phyloP scores from a whole-genome alignment of 345 rosid species.

The Ceriops tagal region DNA sequence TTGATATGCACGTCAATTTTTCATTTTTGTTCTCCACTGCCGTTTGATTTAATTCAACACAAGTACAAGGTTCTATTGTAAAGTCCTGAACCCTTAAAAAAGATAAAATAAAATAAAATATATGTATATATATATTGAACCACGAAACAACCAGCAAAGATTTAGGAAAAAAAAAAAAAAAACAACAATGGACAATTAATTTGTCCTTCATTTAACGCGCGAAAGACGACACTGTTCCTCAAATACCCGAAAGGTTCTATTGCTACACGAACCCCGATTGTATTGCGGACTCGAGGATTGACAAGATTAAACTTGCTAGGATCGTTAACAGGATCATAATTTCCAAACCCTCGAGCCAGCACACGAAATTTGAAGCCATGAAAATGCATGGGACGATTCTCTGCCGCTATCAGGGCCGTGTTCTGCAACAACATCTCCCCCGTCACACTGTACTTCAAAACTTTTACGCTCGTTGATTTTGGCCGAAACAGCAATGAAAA shows the following conservation, averaged over 20 bases:
- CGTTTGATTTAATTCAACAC: too few species aligned
- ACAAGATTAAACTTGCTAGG: conserved; percentile 44
- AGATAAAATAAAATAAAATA: background rate
- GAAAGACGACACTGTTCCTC: too few species aligned
- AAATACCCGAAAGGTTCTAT: background rate
- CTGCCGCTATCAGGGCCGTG: conserved; percentile 47
- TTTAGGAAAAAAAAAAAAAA: background rate
- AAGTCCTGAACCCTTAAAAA: too few species aligned
- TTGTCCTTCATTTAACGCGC: too few species aligned
- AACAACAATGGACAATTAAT: background rate
- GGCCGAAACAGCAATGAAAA: background rate
- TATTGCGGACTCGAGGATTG: conserved; percentile 59
- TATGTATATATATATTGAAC: conserved; percentile 20
- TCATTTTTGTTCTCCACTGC: too few species aligned
- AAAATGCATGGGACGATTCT: conserved; percentile 76
- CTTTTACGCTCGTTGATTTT: conserved; percentile 28
- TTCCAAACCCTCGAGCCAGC: conserved; percentile 76
- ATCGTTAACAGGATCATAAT: conserved; percentile 42
- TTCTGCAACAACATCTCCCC: conserved; percentile 64
- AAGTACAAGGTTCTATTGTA: too few species aligned
- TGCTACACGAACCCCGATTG: conserved; percentile 53
- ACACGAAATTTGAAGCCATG: conserved; percentile 71
- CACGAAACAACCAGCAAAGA: conserved; percentile 37
- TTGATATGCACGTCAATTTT: too few species aligned
- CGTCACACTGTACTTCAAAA: conserved; percentile 55